Evolutionary conservation across 2,329 filamentous ascomycete genomes (phyloP).

Genomic region (Didymella arachidicola): DNA sequence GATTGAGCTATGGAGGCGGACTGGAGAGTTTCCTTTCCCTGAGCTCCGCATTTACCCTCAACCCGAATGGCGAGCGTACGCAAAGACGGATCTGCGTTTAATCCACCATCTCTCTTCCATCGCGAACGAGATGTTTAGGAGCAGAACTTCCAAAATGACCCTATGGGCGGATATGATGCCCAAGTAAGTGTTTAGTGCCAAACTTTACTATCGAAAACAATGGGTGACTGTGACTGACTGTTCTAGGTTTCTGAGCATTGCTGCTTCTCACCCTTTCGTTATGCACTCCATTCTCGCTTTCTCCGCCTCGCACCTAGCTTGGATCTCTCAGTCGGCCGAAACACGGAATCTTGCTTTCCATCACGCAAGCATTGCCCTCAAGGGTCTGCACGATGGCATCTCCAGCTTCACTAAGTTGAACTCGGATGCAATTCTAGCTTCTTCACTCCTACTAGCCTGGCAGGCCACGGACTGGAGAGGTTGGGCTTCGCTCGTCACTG

Average conservation of each 20-base stretch:
- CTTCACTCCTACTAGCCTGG: slow-evolving; percentile 92
- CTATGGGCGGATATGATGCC: slow-evolving; percentile 94
- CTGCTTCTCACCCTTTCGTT: slow-evolving; percentile 82
- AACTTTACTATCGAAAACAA: slow-evolving; percentile 6
- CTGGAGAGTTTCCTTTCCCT: slow-evolving; percentile 84
- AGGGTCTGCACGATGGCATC: slow-evolving; percentile 87
- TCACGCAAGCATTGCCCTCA: slow-evolving; percentile 84
- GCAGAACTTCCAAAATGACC: slow-evolving; percentile 82
- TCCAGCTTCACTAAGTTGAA: slow-evolving; percentile 83
- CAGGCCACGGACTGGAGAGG: slow-evolving; percentile 94
- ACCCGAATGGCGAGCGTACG: slow-evolving; percentile 75
- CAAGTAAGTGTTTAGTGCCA: slow-evolving; percentile 67
- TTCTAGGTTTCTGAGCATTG: slow-evolving; percentile 79
- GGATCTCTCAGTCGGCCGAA: slow-evolving; percentile 83
- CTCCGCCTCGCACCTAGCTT: slow-evolving; percentile 93
- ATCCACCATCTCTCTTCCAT: slow-evolving; percentile 90
- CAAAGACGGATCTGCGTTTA: slow-evolving; percentile 80
- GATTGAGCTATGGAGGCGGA: slow-evolving; percentile 83
- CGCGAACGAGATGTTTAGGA: slow-evolving; percentile 79
- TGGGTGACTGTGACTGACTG: slow-evolving; percentile 42
- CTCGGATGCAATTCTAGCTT: slow-evolving; percentile 89
- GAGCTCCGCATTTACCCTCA: slow-evolving; percentile 79
- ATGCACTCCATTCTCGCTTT: slow-evolving; percentile 93
- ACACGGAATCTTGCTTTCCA: slow-evolving; percentile 90
- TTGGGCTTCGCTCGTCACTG: slow-evolving; percentile 84